Evolutionary conservation across 2,329 filamentous ascomycete species (phyloP), one percentile per base, ranked within the genome.

Genomic region (Penicillium verrucosum): DNA sequence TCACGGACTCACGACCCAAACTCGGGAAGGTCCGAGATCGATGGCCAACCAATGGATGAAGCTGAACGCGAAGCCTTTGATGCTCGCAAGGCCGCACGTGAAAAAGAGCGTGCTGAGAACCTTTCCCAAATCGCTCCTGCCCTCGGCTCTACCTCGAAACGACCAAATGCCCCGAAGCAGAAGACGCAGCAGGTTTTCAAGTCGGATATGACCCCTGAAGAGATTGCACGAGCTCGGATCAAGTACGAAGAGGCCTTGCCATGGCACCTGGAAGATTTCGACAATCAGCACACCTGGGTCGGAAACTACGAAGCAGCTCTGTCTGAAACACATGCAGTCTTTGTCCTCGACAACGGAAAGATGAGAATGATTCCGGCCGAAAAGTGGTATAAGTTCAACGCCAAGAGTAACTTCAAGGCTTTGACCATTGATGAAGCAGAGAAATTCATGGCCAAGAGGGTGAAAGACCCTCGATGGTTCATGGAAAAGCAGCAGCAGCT

Each of bases 201-300:
- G 64, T 85, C 89, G n/a, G 89, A 95, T 56, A 84, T 86, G 70
- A 86, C 85, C 1, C 82, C 82, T 77, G 78, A 94, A 83, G 81
- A 95, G 82, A 78, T 85, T 85, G 76, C 88, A 57, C 78, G 78
- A 48, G 79, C 82, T 41, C 79, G 84, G 57, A 77, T 87, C 41
- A 83, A 92, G 61, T 99, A 97, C 64, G 94, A 97, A 72, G 94
- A 99, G 73, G 91, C 93, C 4, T 80, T 97, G 48, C 94, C 94
- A 6, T 99, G 94, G 94, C 92, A 97, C 72, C 76, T 99, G 36
- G 94, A 99, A 71, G 94, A 99, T 72, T 95, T 92, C 40, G 93
- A 99, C 68, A 91, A 92, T 62, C 96, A 93, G 73, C 93, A 96
- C 66, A 89, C 90, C 3, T 97, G 92, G 91, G 87, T 94, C 34